These are phyloP conservation scores for Puya raimondii DNA, from an alignment of 176 grass and related monocot genomes.

Conservation along the genomic window DNA sequence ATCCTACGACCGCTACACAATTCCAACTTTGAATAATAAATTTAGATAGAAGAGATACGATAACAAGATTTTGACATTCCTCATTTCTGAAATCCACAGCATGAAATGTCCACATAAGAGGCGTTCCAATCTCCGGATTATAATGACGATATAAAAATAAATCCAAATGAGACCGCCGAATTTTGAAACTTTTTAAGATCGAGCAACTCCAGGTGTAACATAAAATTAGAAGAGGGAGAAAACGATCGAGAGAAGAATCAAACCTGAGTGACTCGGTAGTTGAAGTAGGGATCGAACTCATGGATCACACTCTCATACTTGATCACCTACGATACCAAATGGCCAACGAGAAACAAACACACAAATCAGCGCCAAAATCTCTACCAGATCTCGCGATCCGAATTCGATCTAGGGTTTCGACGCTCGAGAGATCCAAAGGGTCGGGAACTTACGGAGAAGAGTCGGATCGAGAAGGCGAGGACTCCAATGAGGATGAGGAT, in stretches of 20 bases:
- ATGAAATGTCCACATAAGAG: no score
- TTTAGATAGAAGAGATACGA: no score
- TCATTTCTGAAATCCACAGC: no score
- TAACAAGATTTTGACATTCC: no score
- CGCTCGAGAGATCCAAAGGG: conserved; percentile 14
- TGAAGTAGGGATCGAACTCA: conserved; percentile 99
- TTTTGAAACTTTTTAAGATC: no score
- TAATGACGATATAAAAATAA: no score
- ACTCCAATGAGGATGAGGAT: conserved; percentile 89
- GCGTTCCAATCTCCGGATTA: no score
- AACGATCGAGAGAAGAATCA: conserved; percentile 9
- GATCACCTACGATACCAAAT: conserved; percentile 53
- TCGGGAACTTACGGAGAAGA: conserved; percentile 85
- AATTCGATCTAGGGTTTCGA: conserved; percentile 23
- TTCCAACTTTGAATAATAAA: no score
- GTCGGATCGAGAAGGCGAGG: conserved; percentile 95
- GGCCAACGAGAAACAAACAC: not conserved
- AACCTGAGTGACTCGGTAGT: conserved; percentile 98
- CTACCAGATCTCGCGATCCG: not conserved
- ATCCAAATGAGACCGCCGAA: no score
- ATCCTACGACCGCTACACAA: not conserved
- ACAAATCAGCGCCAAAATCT: conserved; percentile 1
- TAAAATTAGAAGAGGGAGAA: not conserved
- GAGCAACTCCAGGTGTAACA: no score
- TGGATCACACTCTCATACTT: conserved; percentile 99